Conservation (phyloP, 2,329 filamentous ascomycete species). For the Chaetomium sp. region DNA sequence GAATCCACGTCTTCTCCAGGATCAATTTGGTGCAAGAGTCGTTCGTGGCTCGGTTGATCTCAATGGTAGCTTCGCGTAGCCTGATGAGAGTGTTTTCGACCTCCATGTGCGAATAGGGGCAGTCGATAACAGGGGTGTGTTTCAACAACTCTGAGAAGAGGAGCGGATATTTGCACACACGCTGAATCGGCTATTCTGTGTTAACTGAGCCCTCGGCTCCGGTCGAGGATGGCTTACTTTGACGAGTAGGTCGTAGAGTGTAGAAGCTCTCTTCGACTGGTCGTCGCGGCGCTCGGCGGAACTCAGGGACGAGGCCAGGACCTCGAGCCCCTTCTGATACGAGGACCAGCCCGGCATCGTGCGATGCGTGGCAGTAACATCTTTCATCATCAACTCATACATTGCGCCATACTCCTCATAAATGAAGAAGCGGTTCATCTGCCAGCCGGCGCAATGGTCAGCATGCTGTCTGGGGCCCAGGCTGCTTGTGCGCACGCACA, state of each 20-base stretch:
- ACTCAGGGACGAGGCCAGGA: slow-evolving; percentile 72
- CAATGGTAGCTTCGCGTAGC: slow-evolving; percentile 72
- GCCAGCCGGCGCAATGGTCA: background rate
- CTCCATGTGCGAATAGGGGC: slow-evolving; percentile 78
- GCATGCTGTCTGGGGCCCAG: slow-evolving; percentile 5
- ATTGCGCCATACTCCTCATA: slow-evolving; percentile 93
- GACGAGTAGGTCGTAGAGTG: slow-evolving; percentile 82
- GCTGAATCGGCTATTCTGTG: slow-evolving; percentile 76
- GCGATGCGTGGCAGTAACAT: slow-evolving; percentile 69
- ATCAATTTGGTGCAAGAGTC: slow-evolving; percentile 68
- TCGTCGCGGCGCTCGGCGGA: slow-evolving; percentile 67
- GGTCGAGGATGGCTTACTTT: slow-evolving; percentile 60
- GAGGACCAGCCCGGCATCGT: slow-evolving; percentile 72
- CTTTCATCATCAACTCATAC: slow-evolving; percentile 81
- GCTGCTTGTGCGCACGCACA: slow-evolving; percentile 25
- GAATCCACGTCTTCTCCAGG: slow-evolving; percentile 79
- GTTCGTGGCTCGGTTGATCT: slow-evolving; percentile 83
- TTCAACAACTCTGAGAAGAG: slow-evolving; percentile 83
- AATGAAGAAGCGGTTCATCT: slow-evolving; percentile 80
- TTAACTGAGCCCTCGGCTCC: background rate
- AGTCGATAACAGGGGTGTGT: slow-evolving; percentile 81
- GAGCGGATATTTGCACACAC: slow-evolving; percentile 87
- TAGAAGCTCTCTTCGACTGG: slow-evolving; percentile 72
- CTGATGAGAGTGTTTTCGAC: slow-evolving; percentile 72
- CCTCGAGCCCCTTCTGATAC: slow-evolving; percentile 84